A percentile compares a stretch with the other conserved stretches of the same genome.
Conservation (phyloP, 306 rosid species). For the Vigna unguiculata region DNA sequence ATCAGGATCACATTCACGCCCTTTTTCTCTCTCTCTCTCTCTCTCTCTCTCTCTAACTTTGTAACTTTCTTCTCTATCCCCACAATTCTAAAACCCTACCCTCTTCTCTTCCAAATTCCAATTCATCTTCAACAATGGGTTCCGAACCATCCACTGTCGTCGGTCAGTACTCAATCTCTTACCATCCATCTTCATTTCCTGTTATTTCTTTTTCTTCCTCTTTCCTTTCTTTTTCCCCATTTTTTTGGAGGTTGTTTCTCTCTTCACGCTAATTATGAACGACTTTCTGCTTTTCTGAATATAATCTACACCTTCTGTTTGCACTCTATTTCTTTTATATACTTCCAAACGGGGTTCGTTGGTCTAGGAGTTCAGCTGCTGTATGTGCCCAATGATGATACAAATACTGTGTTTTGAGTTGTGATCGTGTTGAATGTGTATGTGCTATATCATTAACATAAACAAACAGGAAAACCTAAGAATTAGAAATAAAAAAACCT, state of each 20-base stretch:
- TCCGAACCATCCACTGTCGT: constrained; percentile 85
- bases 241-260: neutral
- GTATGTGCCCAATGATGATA: neutral
- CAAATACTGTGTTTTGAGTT: constrained; percentile 8
- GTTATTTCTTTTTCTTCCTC: neutral
- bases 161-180: constrained; percentile 58
- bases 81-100: constrained; percentile 52
- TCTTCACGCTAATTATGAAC: constrained; percentile 8
- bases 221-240: neutral
- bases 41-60: neutral
- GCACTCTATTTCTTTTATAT: no score
- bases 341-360: neutral
- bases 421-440: neutral
- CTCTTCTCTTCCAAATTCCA: constrained; percentile 20
- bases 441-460: neutral
- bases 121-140: constrained; percentile 60
- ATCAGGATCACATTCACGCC: neutral
- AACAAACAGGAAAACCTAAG: neutral
- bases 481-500: neutral
- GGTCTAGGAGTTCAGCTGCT: neutral
- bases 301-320: constrained; percentile 18
- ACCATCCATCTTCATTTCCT: constrained; percentile 18
- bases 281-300: neutral
- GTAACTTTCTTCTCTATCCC: constrained; percentile 39
- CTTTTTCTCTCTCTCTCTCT: neutral